Evolutionary conservation across 257 asterid species (phyloP).

Genomic region (Cinchona pubescens): DNA sequence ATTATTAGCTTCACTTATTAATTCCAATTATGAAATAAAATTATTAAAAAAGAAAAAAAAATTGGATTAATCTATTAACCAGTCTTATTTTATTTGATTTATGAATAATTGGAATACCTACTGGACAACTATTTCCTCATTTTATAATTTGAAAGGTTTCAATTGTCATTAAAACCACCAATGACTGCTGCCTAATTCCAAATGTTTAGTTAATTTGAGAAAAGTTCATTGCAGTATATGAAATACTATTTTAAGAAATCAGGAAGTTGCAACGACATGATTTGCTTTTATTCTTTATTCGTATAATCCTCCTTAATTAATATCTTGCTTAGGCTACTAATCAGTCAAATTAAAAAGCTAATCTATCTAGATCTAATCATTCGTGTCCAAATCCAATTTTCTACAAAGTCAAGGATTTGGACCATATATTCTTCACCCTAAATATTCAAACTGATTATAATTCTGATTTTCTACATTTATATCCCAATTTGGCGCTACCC

Average conservation of each 20-base stretch:
- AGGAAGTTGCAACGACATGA: background rate
- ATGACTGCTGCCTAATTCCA: background rate
- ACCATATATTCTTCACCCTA: background rate
- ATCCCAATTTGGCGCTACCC: background rate
- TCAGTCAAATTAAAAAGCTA: background rate
- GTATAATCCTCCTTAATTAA: background rate
- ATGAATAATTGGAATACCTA: too few species aligned
- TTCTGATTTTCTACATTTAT: background rate
- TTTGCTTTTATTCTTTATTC: background rate
- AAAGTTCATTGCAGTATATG: too few species aligned
- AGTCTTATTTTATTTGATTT: too few species aligned
- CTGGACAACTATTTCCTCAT: background rate
- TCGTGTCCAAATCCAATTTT: background rate
- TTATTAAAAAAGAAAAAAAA: too few species aligned
- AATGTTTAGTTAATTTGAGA: too few species aligned
- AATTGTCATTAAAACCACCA: too few species aligned
- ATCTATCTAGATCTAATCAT: background rate
- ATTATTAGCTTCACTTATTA: background rate
- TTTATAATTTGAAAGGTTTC: too few species aligned
- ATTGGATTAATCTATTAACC: too few species aligned
- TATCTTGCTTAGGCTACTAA: background rate
- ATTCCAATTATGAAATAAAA: too few species aligned
- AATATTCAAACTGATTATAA: background rate
- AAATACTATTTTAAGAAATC: too few species aligned
- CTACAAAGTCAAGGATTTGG: background rate